A percentile compares a stretch with the other conserved stretches of the same genome.
Evolutionary conservation across 2,329 filamentous ascomycete genomes (phyloP).

Genomic region (Hymenoscyphus salicellus): DNA sequence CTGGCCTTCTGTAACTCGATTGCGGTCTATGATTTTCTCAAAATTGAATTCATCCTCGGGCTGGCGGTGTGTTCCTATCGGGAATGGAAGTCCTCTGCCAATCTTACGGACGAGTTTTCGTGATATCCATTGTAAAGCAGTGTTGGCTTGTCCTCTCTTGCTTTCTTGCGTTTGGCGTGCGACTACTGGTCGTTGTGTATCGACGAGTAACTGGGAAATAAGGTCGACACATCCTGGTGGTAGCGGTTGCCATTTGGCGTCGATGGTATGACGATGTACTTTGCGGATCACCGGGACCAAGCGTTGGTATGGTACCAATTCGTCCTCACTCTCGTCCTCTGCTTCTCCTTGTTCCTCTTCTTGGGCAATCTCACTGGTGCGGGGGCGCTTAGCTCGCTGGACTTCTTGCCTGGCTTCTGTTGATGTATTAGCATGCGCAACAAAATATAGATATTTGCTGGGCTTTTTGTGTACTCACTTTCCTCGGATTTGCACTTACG

Average conservation of each 20-base stretch:
- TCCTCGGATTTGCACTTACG: constrained; percentile 18
- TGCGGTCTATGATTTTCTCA: constrained; percentile 61
- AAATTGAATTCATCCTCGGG: constrained; percentile 62
- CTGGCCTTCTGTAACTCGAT: constrained; percentile 52
- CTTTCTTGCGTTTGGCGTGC: constrained; percentile 49
- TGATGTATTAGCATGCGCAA: neutral
- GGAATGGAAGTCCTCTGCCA: constrained; percentile 62
- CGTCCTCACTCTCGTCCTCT: constrained; percentile 10
- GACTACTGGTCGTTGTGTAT: constrained; percentile 61
- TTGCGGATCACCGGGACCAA: constrained; percentile 50
- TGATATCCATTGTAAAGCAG: constrained; percentile 53
- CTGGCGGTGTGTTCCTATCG: constrained; percentile 49
- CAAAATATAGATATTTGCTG: neutral
- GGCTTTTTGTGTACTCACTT: constrained; percentile 9
- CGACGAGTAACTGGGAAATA: constrained; percentile 54
- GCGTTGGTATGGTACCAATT: constrained; percentile 44
- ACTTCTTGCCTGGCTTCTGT: constrained; percentile 9
- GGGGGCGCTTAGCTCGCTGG: constrained; percentile 7
- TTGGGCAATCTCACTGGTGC: constrained; percentile 3
- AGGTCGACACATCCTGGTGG: constrained; percentile 52
- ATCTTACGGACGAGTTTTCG: constrained; percentile 57
- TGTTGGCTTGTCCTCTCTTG: constrained; percentile 46
- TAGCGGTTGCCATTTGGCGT: constrained; percentile 64
- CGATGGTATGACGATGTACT: constrained; percentile 62
- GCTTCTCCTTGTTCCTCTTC: constrained; percentile 13